Base-by-base conservation (phyloP, 306 rosid species). In the Medicago arabica region DNA sequence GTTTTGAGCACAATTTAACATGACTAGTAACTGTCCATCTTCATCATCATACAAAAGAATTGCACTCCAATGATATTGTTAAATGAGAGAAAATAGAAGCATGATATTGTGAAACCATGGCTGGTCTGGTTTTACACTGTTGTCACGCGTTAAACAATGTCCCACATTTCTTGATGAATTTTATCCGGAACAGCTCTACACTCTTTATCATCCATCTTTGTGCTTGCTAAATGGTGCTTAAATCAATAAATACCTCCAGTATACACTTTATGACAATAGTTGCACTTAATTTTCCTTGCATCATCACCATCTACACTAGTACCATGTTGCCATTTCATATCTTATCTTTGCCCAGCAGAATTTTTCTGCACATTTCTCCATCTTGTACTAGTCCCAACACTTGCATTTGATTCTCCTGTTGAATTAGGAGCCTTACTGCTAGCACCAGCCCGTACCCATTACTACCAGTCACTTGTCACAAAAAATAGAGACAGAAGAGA, bases 11-110 rank as follows among this genome's bases (percentile, higher is more conserved):
- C 47, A 50, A 60, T 75, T 18, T 13, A 23, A 44, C 46, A 57
- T 68, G 16, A 57, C 62, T 34, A 12, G 19, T 71, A 19, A n/a
- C 54, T 54, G 46, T 54, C 44, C 21, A 61, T 61, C 18, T 58
- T 58, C 49, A 75, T 60, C 59, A 55, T 19, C 54, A 13, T 38
- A 60, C 41, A 69, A 62, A 40, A 41, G 23, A 43, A 49, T 17
- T 28, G 7, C 41, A 23, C 59, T 64, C 25, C 21, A 51, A 16
- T 17, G 19, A 54, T 64, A 28, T 25, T 54, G 5, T 69, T 60
- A 31, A 8, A 16, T 36, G 6, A 7, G 40, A 60, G 44, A 61
- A 61, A 31, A 31, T n/a, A 61, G 12, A 61, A 28, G 43, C 21
- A 61, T 8, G 43, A 15, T 13, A 15, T 15, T 61, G 67, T 31